phyloP scores from a whole-genome alignment of 1,139 yeast genomes.

The Kodamaea alishanica region DNA sequence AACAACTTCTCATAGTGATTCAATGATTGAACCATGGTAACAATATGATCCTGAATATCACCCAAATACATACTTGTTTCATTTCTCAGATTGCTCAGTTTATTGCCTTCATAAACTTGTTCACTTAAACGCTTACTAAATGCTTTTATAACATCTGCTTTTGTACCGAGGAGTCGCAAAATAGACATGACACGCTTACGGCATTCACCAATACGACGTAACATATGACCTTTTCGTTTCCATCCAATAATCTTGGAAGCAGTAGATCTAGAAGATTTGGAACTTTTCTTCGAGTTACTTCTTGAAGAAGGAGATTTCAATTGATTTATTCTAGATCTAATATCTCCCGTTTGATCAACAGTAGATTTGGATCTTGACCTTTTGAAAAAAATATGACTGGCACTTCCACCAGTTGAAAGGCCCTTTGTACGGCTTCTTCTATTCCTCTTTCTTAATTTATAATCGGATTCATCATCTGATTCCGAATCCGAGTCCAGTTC shows the following conservation, averaged over 20 bases:
- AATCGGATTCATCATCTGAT: constrained; percentile 3
- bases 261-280: constrained; percentile 26
- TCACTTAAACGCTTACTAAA: constrained; percentile 89
- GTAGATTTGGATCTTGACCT: constrained; percentile 40
- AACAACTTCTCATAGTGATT: constrained; percentile 91
- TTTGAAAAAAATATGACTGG: constrained; percentile 31
- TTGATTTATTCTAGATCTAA: constrained; percentile 14
- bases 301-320: constrained; percentile 8
- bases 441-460: constrained; percentile 2
- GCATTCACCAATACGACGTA: constrained; percentile 90
- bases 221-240: constrained; percentile 92
- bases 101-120: constrained; percentile 49
- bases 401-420: constrained; percentile 1
- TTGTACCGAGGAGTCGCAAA: constrained; percentile 76
- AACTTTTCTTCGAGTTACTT: constrained; percentile 11
- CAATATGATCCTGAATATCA: constrained; percentile 91
- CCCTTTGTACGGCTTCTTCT: constrained; percentile 2
- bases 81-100: constrained; percentile 15
- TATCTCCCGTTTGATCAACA: constrained; percentile 25
- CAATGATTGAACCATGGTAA: constrained; percentile 92
- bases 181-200: constrained; percentile 92
- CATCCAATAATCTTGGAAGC: constrained; percentile 66
- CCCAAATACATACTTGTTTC: constrained; percentile 73
- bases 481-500: constrained; percentile 14
- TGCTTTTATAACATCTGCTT: constrained; percentile 95